Base-by-base conservation (phyloP, 306 rosid species). In the Vachellia pachyceras region DNA sequence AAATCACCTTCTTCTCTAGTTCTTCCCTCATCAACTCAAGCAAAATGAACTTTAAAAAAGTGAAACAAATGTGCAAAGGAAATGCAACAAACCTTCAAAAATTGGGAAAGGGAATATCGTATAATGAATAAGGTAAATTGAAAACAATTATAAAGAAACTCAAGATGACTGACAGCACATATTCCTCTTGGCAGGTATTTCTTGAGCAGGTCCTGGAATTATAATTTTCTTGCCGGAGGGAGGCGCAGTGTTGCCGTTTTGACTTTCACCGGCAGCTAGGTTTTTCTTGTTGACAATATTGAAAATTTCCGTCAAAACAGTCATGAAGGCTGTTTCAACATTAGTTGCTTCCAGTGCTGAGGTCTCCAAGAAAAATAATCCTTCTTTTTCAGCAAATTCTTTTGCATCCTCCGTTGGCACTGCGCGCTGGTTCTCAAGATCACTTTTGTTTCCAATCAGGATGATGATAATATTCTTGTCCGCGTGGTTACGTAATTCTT, bases 311-410 rank as follows among this genome's bases (percentile, higher is more conserved):
- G 97, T 92, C 82, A 92, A 86, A 73, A 94, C 90, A 18, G 97
- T 94, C 87, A 83, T 83, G 88, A 94, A 94, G 79, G 97, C 94
- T 9, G 82, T 78, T 87, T 94, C 98, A 11, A 94, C 97, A 7
- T 94, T 94, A 33, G 97, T 94, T 17, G 98, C 82, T 87, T 90
- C 88, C 82, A 94, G 78, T 11, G 98, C 98, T 2, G 98, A 94
- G 70, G 98, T 94, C 91, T 94, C 98, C 77, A 94, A 78, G 93
- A 94, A 94, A 81, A 94, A 94, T 3, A 94, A 84, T 7, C 97
- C 98, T 84, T 94, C 98, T 84, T 94, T 94, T 79, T 94, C 90
- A 22, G 98, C 98, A 49, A 94, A 94, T 80, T 94, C 98, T 82
- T 88, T 92, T 52, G 98, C 98, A 61, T 94, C 98, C 74, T 92